Conservation (phyloP, 305 asterid genomes). For the Solanum hybrid region DNA sequence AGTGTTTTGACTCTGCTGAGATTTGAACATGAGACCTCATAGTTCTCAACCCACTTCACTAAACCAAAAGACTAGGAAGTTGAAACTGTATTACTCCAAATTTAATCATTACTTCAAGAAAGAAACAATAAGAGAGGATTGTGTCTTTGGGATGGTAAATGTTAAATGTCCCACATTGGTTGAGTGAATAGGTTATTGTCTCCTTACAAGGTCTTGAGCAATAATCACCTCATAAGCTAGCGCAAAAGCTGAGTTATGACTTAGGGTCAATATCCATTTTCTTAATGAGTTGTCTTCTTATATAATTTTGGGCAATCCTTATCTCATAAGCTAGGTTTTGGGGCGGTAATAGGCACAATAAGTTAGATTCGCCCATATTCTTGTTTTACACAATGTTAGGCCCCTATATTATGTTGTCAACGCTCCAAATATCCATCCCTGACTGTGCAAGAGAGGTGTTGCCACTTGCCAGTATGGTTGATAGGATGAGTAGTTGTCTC, state of each 20-base stretch:
- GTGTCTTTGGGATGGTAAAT: background rate
- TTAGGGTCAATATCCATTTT: too few species aligned
- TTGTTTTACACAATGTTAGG: background rate
- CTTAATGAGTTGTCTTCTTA: too few species aligned
- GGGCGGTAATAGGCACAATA: background rate
- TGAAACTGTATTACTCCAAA: background rate
- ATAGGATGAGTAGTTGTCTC: background rate
- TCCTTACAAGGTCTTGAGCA: background rate
- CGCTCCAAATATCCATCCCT: background rate
- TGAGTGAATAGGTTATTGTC: background rate
- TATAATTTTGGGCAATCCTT: too few species aligned
- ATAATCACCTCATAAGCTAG: background rate
- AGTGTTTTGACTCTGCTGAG: background rate
- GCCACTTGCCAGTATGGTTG: background rate
- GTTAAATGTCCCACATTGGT: background rate
- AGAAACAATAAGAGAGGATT: background rate
- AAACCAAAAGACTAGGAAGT: background rate
- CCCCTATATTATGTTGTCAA: background rate
- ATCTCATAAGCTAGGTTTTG: background rate
- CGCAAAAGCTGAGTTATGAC: too few species aligned
- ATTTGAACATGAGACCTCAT: background rate
- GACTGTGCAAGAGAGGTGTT: background rate
- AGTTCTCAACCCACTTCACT: background rate
- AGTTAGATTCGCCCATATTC: background rate
- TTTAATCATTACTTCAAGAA: background rate